Evolutionary conservation across 805 yeast species (phyloP).

Genomic region (Candida ficus): DNA sequence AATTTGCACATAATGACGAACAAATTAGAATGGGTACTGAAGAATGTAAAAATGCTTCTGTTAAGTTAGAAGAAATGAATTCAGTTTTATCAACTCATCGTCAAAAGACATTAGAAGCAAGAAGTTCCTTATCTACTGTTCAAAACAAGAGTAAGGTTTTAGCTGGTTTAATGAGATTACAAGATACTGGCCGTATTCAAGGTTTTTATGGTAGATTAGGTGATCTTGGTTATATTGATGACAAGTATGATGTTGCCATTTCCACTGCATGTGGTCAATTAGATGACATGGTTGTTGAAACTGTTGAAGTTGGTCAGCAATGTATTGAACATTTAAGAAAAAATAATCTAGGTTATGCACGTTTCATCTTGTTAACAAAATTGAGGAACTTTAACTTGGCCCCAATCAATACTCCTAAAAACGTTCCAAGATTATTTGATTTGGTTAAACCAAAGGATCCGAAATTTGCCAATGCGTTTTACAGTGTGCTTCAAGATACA

Average conservation of each 20-base stretch:
- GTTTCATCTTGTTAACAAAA: slow-evolving; percentile 75
- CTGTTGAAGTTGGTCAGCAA: slow-evolving; percentile 62
- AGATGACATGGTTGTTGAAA: slow-evolving; percentile 90
- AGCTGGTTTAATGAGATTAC: slow-evolving; percentile 59
- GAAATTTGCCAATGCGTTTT: slow-evolving; percentile 81
- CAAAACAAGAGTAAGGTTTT: slow-evolving; percentile 74
- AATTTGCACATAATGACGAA: slow-evolving; percentile 41
- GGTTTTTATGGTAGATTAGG: slow-evolving; percentile 93
- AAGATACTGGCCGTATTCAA: slow-evolving; percentile 71
- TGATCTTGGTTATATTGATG: slow-evolving; percentile 86
- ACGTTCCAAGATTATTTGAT: slow-evolving; percentile 80
- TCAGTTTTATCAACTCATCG: slow-evolving; percentile 47
- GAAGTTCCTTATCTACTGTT: slow-evolving; percentile 45
- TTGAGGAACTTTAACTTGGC: slow-evolving; percentile 56
- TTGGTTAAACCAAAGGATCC: slow-evolving; percentile 62
- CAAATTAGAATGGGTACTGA: slow-evolving; percentile 56
- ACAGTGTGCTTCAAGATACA: slow-evolving; percentile 81
- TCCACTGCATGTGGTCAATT: slow-evolving; percentile 92
- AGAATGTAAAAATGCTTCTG: slow-evolving; percentile 47
- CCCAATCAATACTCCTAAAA: slow-evolving; percentile 64
- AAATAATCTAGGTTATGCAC: slow-evolving; percentile 82
- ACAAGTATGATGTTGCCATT: slow-evolving; percentile 84
- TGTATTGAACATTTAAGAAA: slow-evolving; percentile 81
- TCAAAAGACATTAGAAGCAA: slow-evolving; percentile 64
- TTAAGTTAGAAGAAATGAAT: slow-evolving; percentile 49